A percentile compares a stretch with the other conserved stretches of the same genome.
These are phyloP conservation scores for Coccinonectria pachysandricola DNA, from an alignment of 2,329 filamentous ascomycete genomes.

Conservation along the genomic window DNA sequence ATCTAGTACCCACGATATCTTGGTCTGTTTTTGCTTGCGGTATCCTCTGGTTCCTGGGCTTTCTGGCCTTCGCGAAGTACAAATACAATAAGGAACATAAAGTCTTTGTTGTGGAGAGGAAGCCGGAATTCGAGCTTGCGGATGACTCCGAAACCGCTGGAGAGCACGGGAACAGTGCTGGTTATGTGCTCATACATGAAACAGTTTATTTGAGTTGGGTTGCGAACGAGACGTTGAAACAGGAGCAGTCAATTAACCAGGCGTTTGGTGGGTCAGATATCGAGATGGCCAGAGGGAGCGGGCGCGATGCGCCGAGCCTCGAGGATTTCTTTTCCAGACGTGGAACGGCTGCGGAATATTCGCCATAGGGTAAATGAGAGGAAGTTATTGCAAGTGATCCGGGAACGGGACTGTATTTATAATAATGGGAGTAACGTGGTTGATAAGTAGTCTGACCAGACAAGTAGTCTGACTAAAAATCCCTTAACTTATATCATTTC, in stretches of 20 bases:
- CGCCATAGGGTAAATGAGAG: too few species aligned
- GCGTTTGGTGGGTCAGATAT: too few species aligned
- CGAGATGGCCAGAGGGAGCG: slow-evolving; percentile 6
- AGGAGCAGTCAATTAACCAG: too few species aligned
- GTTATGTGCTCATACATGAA: slow-evolving; percentile 26
- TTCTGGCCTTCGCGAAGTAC: slow-evolving; percentile 20
- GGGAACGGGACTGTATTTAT: slow-evolving; percentile 6
- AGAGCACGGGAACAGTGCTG: slow-evolving; percentile 10
- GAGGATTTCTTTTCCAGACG: slow-evolving; percentile 11
- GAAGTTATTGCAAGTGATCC: too few species aligned
- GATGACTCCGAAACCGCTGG: slow-evolving; percentile 6
- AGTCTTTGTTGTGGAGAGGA: slow-evolving; percentile 25
- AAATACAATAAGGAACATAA: slow-evolving; percentile 20
- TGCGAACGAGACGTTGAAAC: slow-evolving; percentile 18
- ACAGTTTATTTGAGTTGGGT: slow-evolving; percentile 27
- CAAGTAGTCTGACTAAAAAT: too few species aligned
- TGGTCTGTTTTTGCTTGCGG: slow-evolving; percentile 21
- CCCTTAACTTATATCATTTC: too few species aligned
- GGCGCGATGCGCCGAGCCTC: slow-evolving; percentile 2
- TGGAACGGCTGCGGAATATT: too few species aligned
- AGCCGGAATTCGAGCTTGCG: slow-evolving; percentile 24
- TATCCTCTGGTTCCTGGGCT: slow-evolving; percentile 25
- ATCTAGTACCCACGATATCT: slow-evolving; percentile 20
- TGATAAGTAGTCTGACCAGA: too few species aligned
- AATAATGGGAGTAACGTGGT: too few species aligned